A percentile compares a stretch with the other conserved stretches of the same genome.
These are phyloP conservation scores for Schizothecium vesticola DNA, from an alignment of 495 filamentous ascomycete species.

Conservation along the genomic window DNA sequence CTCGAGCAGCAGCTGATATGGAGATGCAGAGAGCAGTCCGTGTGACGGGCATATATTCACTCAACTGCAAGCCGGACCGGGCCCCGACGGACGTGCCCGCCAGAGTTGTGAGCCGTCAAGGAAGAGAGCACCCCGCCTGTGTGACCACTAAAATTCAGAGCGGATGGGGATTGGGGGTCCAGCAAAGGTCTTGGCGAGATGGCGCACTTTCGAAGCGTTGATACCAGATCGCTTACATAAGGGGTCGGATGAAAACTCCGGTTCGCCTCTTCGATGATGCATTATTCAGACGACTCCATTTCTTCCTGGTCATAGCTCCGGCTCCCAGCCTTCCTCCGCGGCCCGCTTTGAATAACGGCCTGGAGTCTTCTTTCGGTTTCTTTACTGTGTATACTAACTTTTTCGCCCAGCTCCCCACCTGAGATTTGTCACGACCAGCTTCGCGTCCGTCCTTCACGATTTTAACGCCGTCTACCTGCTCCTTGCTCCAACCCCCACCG, in stretches of 20 bases:
- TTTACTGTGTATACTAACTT: slow-evolving; percentile 16
- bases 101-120: neutral
- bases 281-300: slow-evolving; percentile 29
- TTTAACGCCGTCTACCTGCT: neutral
- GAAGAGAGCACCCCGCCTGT: neutral
- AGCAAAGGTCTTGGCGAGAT: neutral
- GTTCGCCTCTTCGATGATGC: slow-evolving; percentile 10
- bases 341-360: neutral
- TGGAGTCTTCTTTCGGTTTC: neutral
- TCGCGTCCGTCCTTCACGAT: neutral
- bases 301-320: slow-evolving; percentile 13
- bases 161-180: neutral
- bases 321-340: slow-evolving; percentile 7
- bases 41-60: neutral
- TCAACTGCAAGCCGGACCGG: neutral
- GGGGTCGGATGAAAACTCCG: neutral
- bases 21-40: neutral
- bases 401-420: neutral
- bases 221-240: neutral
- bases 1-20: neutral
- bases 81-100: neutral
- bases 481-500: neutral
- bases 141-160: neutral
- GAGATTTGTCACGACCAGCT: neutral
- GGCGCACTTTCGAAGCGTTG: too few relatives aligned